Base-by-base conservation (phyloP, 2,329 filamentous ascomycete species). In the Fusarium compactum region DNA sequence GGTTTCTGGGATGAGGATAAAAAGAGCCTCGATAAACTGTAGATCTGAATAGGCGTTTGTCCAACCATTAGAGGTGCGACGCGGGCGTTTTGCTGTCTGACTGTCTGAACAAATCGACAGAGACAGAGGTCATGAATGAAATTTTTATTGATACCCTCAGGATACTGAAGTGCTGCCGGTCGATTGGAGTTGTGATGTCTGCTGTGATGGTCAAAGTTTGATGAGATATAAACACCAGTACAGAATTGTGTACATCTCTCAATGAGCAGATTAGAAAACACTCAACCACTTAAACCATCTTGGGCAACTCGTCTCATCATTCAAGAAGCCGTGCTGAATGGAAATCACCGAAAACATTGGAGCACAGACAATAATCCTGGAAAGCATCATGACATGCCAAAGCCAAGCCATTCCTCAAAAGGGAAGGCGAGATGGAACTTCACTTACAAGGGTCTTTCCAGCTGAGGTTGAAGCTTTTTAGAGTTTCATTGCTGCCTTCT, bases 21-120 rank as follows among this genome's bases (percentile, higher is more conserved):
- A 59, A 66, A 60, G 62, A 62, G 60, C 67, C 68, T 76, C 64
- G 30, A 71, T 60, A 65, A 43, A 59, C 63, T 55, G 62, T 76
- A 76, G 73, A 72, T 72, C 60, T 76, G 65, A 74, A 75, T 67
- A 73, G 74, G 74, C 74, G 74, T 76, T 76, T 74, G 60, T 73
- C 69, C 62, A 74, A 74, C 57, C 67, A 74, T 47, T 74, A 71
- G 71, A 75, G 70, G 69, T 75, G 73, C 67, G 73, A 70, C 68
- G 68, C 56, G 67, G 70, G 73, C 72, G 73, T 73, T 74, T 67
- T 62, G 61, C 65, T 71, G 69, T 71, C 69, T 50, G 47, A 59
- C 55, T 57, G 51, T 54, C 55, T 52, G 30, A 66, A 53, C 22
- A 43, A 53, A 53, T 43, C 50, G 44, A 58, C 69, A 61, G 60